Conservation (phyloP, 805 yeast genomes). For the Ogataea saltuana region DNA sequence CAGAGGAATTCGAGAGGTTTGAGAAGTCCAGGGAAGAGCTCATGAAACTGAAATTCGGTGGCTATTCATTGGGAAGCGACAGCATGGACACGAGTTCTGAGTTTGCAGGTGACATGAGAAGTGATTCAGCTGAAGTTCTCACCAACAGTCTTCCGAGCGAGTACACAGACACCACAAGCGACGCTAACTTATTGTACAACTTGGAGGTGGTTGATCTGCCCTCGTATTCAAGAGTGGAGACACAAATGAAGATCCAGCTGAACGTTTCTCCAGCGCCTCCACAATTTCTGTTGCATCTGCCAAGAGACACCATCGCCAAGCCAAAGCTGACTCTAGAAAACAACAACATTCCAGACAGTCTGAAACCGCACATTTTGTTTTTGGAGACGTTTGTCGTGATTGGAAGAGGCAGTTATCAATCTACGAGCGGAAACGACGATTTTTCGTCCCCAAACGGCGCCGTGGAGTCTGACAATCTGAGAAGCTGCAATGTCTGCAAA, state of each 20-base stretch:
- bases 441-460: neutral
- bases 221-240: conserved; percentile 85
- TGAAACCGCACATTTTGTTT: conserved; percentile 56
- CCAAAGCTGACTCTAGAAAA: conserved; percentile 70
- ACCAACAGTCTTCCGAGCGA: conserved; percentile 32
- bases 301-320: conserved; percentile 85
- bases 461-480: conserved; percentile 19
- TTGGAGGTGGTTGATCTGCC: conserved; percentile 67
- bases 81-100: conserved; percentile 13
- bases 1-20: conserved; percentile 35
- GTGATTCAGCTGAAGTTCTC: conserved; percentile 28
- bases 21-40: conserved; percentile 51
- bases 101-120: too few relatives aligned
- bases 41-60: conserved; percentile 56
- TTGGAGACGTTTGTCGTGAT: conserved; percentile 78
- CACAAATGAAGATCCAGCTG: conserved; percentile 82
- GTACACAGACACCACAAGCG: conserved; percentile 26
- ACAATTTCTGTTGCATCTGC: conserved; percentile 72
- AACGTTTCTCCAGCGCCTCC: conserved; percentile 75
- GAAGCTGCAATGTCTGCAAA: conserved; percentile 73
- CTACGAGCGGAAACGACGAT: conserved; percentile 5
- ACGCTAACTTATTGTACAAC: conserved; percentile 40
- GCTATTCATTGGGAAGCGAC: conserved; percentile 8
- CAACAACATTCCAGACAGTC: conserved; percentile 47
- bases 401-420: conserved; percentile 14